Conservation (phyloP, 2,329 filamentous ascomycete genomes). For the Fusarium begoniae region DNA sequence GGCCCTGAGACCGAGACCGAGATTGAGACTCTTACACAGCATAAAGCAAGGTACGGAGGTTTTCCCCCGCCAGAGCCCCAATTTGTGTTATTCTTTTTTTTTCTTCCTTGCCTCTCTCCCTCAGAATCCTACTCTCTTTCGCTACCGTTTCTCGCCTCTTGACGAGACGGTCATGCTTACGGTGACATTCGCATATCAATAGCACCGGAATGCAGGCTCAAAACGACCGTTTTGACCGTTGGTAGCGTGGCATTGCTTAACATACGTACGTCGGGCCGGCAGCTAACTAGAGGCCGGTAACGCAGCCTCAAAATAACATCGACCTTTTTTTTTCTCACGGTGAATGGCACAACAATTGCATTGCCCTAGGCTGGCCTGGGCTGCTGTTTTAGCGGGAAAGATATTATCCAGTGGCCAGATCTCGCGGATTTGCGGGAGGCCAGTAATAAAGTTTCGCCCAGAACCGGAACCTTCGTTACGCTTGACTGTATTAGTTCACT, state of each 20-base stretch:
- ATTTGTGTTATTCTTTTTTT: neutral
- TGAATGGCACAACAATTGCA: neutral
- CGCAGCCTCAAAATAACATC: neutral
- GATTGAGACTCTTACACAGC: neutral
- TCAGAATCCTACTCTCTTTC: neutral
- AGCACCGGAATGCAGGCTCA: conserved; percentile 7
- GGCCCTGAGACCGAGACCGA: neutral
- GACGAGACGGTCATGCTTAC: neutral
- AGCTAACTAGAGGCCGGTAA: neutral
- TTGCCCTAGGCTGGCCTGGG: neutral
- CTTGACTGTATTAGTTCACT: neutral
- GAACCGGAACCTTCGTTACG: neutral
- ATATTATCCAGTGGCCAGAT: neutral
- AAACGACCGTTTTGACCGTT: conserved; percentile 16
- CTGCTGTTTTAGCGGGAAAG: neutral
- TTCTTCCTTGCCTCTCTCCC: neutral
- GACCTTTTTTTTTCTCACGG: neutral
- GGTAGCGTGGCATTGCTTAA: conserved; percentile 12
- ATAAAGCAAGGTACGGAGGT: neutral
- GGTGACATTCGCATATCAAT: neutral
- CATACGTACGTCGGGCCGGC: conserved; percentile 1
- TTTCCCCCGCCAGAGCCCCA: neutral
- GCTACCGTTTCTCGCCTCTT: neutral
- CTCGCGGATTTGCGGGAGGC: neutral
- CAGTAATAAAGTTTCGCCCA: neutral